Evolutionary conservation across 2,329 filamentous ascomycete genomes (phyloP).

Genomic region (Diaporthe ilicicola): DNA sequence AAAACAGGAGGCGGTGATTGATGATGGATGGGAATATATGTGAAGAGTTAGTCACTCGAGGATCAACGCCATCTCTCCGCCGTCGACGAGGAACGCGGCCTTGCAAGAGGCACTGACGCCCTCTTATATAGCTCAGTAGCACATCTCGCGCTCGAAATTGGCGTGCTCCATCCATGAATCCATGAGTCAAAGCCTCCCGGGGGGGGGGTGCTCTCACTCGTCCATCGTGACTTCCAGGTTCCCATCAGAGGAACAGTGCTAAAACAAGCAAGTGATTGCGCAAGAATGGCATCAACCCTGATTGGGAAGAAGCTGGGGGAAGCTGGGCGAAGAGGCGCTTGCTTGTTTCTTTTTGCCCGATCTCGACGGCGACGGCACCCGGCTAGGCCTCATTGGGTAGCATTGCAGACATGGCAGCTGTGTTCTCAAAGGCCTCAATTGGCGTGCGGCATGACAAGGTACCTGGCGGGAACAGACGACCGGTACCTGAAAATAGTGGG

Average conservation of each 20-base stretch:
- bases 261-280: constrained; percentile 18
- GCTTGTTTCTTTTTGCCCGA: background rate
- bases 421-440: background rate
- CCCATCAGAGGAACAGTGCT: constrained; percentile 17
- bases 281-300: constrained; percentile 26
- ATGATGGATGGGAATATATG: background rate
- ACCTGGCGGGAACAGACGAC: constrained; percentile 21
- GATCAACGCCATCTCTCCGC: constrained; percentile 10
- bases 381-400: constrained; percentile 11
- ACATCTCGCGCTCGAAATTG: background rate
- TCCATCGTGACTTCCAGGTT: constrained; percentile 25
- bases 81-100: background rate
- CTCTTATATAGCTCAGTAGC: constrained; percentile 17
- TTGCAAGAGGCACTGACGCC: background rate
- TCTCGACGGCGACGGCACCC: background rate
- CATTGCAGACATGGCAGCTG: background rate
- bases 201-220: background rate
- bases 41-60: background rate
- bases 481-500: constrained; percentile 29
- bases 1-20: background rate
- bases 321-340: constrained; percentile 3
- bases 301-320: constrained; percentile 22
- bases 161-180: background rate
- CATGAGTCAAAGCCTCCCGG: constrained; percentile 26
- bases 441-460: background rate